Conservation (phyloP, 108 stramenopile genomes). For the Pseudonitzschia delicatissima region DNA sequence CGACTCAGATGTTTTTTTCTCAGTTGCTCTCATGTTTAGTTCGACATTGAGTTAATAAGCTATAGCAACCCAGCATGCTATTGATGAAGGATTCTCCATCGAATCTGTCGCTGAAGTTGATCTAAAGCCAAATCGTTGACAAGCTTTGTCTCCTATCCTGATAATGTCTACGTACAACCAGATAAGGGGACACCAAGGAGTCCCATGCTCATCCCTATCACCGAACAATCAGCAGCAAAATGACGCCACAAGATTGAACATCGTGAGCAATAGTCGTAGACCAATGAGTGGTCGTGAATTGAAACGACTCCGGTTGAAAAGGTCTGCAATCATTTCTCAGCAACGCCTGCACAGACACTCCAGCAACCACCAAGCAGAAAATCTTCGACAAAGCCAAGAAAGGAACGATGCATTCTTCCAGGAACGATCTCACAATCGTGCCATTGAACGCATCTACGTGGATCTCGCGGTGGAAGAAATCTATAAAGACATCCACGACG, state of each 20-base stretch:
- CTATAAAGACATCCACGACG: neutral
- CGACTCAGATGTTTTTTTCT: too few relatives aligned
- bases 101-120: too few relatives aligned
- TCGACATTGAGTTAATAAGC: too few relatives aligned
- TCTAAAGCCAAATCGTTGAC: too few relatives aligned
- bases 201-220: neutral
- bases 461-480: neutral
- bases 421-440: neutral
- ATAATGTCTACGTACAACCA: too few relatives aligned
- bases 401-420: neutral
- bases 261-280: neutral
- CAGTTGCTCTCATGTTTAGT: too few relatives aligned
- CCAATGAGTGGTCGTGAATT: neutral
- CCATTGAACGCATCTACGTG: neutral
- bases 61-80: too few relatives aligned
- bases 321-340: neutral
- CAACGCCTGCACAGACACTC: neutral
- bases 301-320: neutral
- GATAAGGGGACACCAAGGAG: too few relatives aligned
- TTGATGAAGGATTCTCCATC: too few relatives aligned
- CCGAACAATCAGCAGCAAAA: neutral
- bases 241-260: neutral
- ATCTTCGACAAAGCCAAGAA: constrained; percentile 3
- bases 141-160: too few relatives aligned
- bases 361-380: neutral